Percentiles rank a stretch among this genome's conserved stretches.
Evolutionary conservation across 2,329 filamentous ascomycete genomes (phyloP).

Genomic region (Dothidotthia symphoricarpi): DNA sequence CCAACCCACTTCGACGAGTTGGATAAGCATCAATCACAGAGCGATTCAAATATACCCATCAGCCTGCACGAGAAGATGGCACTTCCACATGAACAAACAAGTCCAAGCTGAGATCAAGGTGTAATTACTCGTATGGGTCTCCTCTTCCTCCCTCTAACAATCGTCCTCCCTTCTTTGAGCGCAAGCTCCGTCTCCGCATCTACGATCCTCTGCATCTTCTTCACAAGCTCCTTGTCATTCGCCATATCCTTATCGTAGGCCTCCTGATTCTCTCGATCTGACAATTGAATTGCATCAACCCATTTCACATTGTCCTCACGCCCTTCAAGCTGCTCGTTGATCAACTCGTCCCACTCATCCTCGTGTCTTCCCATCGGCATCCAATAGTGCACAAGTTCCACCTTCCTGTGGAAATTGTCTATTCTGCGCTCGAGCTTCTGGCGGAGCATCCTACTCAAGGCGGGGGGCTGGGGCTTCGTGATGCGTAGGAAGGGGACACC

Average conservation of each 20-base stretch:
- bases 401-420: conserved; percentile 41
- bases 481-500: conserved; percentile 65
- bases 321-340: conserved; percentile 21
- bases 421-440: conserved; percentile 52
- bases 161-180: conserved; percentile 39
- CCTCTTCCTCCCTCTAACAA: conserved; percentile 29
- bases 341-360: conserved; percentile 50
- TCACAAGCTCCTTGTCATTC: conserved; percentile 36
- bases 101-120: conserved; percentile 6
- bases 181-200: conserved; percentile 49
- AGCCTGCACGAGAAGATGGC: not conserved
- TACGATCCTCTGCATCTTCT: conserved; percentile 49
- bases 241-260: conserved; percentile 18
- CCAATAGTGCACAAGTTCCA: conserved; percentile 46
- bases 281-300: conserved; percentile 27
- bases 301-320: conserved; percentile 26
- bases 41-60: conserved; percentile 22
- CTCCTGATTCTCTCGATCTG: conserved; percentile 13
- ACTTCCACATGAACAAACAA: conserved; percentile 1
- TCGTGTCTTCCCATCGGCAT: conserved; percentile 44
- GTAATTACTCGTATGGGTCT: conserved; percentile 23
- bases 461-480: conserved; percentile 62
- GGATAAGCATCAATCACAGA: too few relatives aligned
- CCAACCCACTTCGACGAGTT: not conserved
- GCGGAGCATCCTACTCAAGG: conserved; percentile 59